phyloP scores from a whole-genome alignment of 345 rosid species.

The Populus ilicifolia region DNA sequence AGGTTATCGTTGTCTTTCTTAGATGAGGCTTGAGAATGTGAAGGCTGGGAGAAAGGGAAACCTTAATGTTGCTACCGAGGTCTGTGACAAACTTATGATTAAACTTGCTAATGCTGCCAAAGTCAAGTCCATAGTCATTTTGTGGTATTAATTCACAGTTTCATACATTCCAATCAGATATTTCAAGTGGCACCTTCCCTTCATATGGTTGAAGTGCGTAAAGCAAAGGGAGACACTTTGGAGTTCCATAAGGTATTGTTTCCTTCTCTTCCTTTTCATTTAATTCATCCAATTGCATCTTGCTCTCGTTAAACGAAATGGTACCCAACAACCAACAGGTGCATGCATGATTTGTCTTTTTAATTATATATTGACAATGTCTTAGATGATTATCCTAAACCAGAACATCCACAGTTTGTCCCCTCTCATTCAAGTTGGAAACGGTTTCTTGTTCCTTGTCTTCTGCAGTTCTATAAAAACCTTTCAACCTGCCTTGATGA shows the following conservation, averaged over 20 bases:
- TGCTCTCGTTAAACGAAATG: too few relatives aligned
- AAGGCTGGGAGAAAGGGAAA: slow-evolving; percentile 95
- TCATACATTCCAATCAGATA: slow-evolving; percentile 40
- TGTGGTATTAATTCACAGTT: slow-evolving; percentile 1
- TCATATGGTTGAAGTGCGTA: slow-evolving; percentile 90
- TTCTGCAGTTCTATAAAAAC: slow-evolving; percentile 77
- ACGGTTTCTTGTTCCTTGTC: background rate
- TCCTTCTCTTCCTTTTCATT: background rate
- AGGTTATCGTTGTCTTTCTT: slow-evolving; percentile 1
- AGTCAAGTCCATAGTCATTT: background rate
- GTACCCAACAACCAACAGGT: background rate
- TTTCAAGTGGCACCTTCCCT: slow-evolving; percentile 95
- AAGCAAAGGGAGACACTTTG: slow-evolving; percentile 93
- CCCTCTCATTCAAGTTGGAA: background rate
- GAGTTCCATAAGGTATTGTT: slow-evolving; percentile 77
- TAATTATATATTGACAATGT: background rate
- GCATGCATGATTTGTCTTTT: background rate
- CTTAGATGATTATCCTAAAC: background rate
- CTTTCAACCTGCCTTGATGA: slow-evolving; percentile 74
- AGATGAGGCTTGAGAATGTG: slow-evolving; percentile 89
- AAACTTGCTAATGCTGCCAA: slow-evolving; percentile 2
- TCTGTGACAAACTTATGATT: slow-evolving; percentile 12
- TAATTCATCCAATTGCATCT: background rate
- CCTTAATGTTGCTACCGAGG: slow-evolving; percentile 87
- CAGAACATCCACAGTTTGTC: background rate